These are phyloP conservation scores for Liquidambar formosana DNA, from an alignment of 164 flowering plant genomes.

Conservation along the genomic window DNA sequence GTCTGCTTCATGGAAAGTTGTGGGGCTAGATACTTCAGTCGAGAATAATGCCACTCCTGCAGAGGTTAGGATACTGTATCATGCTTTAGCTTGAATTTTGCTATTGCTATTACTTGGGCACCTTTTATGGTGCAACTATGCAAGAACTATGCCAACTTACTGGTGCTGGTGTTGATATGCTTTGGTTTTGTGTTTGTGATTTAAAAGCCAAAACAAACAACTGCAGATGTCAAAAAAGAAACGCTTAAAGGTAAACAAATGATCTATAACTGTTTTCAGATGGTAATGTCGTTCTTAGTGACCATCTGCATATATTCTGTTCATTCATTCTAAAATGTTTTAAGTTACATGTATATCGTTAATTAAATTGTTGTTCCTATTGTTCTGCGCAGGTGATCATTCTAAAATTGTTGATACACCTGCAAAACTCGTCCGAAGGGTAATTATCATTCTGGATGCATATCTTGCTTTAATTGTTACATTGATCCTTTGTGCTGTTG, in stretches of 20 bases:
- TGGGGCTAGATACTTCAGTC: conserved; percentile 40
- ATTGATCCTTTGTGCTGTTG: background rate
- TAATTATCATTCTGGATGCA: conserved; percentile 26
- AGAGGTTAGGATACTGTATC: conserved; percentile 40
- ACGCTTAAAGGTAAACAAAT: conserved; percentile 28
- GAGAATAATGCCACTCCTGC: conserved; percentile 26
- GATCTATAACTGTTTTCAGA: conserved; percentile 20
- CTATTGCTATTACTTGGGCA: background rate
- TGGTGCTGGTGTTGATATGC: conserved; percentile 9
- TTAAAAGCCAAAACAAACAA: conserved; percentile 35
- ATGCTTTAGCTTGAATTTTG: background rate
- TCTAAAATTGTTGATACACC: conserved; percentile 54
- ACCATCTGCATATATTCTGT: background rate
- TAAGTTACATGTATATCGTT: background rate
- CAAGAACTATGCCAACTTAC: conserved; percentile 3
- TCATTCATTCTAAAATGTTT: background rate
- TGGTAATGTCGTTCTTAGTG: conserved; percentile 23
- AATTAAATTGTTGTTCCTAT: background rate
- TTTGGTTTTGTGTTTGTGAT: conserved; percentile 10
- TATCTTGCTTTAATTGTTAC: background rate
- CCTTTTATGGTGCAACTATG: background rate
- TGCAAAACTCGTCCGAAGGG: conserved; percentile 70
- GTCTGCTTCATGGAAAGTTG: conserved; percentile 81
- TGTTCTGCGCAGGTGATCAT: conserved; percentile 49
- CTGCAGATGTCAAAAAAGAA: conserved; percentile 28